Conservation (phyloP, 2,329 filamentous ascomycete species). For the Colletotrichum sp. region DNA sequence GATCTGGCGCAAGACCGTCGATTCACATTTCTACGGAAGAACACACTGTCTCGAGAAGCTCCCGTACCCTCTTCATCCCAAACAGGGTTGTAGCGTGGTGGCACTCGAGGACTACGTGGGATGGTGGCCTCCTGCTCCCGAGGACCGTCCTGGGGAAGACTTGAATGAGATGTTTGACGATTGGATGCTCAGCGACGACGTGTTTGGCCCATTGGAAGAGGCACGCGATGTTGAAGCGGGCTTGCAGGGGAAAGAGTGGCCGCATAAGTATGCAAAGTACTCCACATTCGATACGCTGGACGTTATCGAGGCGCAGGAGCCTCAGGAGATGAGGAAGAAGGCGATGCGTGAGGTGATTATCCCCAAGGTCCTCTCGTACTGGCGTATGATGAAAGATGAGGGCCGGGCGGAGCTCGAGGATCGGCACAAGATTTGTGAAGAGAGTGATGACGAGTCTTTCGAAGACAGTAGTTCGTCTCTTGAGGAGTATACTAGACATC, state of each 20-base stretch:
- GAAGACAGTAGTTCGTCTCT: not conserved
- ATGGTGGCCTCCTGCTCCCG: not conserved
- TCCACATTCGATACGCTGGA: not conserved
- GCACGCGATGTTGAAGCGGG: not conserved
- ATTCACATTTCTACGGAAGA: not conserved
- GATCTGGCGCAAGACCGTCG: not conserved
- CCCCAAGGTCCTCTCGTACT: not conserved
- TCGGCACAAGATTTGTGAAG: not conserved
- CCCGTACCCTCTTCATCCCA: not conserved
- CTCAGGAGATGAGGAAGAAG: not conserved
- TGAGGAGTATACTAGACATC: not conserved
- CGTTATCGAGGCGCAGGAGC: not conserved
- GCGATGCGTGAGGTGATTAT: not conserved
- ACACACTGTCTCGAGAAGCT: not conserved
- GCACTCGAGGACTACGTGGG: not conserved
- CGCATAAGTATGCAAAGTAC: not conserved
- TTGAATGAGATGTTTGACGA: not conserved
- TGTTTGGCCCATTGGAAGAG: not conserved
- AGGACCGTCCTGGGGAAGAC: not conserved
- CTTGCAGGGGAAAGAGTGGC: not conserved
- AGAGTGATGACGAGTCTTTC: not conserved
- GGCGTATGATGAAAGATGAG: not conserved
- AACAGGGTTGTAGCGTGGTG: not conserved
- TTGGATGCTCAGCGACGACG: not conserved
- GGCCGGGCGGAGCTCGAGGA: accelerated